Base-by-base conservation (phyloP, 306 rosid species). In the Psophocarpus tetragonolobus region DNA sequence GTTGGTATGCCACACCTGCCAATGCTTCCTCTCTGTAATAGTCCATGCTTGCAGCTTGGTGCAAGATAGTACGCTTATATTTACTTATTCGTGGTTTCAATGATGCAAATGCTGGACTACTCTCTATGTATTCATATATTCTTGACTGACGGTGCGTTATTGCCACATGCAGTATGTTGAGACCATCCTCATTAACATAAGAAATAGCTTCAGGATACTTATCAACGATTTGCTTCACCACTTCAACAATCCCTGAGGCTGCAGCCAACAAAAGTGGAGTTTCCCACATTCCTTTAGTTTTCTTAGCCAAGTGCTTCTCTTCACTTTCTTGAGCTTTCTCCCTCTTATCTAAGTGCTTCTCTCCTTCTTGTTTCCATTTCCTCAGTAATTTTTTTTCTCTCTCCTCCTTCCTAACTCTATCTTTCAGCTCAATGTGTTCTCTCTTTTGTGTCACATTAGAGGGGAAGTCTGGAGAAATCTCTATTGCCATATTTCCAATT, bases 1-100 rank as follows among this genome's bases (percentile, higher is more conserved):
- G 67, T 61, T 61, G 67, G 13, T 26, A 61, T 61, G 67, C 67
- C 20, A 61, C 67, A 26, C 67, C 67, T 1, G 67, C 12, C 30
- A 61, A 30, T 1, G 3, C 20, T 5, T 12, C 3, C 30, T 61
- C 42, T 61, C 23, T 61, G 12, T 61, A 61, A 12, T 27, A 61
- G 3, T 61, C 67, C 67, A 30, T 61, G 38, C 41, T 61, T 61
- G 24, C 67, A 61, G 41, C 67, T 29, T 62, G 68, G 26, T 62
- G 68, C 45, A 62, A 62, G 24, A 62, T 17, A 32, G 68, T 62
- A 9, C 45, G 45, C 2, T 4, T 18, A n/a, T 62, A 26, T 2
- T 0, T 32, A 3, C 21, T 60, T 26, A 62, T 62, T 0, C 27
- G 14, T 6, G 13, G 14, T 15, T 0, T 15, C 68, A 62, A 33